phyloP scores from a whole-genome alignment of 768 basidiomycete species.

The Tylopilus sp. region DNA sequence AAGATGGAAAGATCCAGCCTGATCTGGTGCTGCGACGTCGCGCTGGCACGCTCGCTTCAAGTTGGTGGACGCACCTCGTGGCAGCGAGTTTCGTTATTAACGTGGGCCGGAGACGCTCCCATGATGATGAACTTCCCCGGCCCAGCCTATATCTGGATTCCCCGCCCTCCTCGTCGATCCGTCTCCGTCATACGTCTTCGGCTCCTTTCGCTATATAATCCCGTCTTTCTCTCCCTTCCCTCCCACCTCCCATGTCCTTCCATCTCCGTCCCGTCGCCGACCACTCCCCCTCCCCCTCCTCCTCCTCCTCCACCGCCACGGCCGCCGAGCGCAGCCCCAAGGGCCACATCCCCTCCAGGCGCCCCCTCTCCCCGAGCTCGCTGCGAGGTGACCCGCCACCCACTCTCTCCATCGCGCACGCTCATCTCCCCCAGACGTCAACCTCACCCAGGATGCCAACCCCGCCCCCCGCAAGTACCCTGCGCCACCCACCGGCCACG shows the following conservation, averaged over 20 bases:
- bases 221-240: conserved; percentile 7
- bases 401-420: not conserved
- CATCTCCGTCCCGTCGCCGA: conserved; percentile 57
- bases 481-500: conserved; percentile 75
- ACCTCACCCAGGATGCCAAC: conserved; percentile 53
- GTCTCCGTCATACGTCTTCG: no score
- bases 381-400: conserved; percentile 45
- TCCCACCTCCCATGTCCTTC: conserved; percentile 37
- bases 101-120: conserved; percentile 26
- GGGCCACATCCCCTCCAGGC: conserved; percentile 36
- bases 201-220: conserved; percentile 27
- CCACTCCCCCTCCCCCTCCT: conserved; percentile 49
- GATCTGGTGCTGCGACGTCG: no score
- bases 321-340: conserved; percentile 42
- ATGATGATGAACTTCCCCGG: no score
- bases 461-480: conserved; percentile 58
- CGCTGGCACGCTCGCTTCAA: no score
- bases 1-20: conserved; percentile 23
- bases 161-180: conserved; percentile 24
- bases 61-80: no score
- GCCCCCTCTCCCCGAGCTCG: conserved; percentile 62
- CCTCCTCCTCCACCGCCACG: conserved; percentile 50
- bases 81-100: conserved; percentile 22
- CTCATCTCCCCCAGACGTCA: conserved; percentile 49
- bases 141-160: conserved; percentile 14